Conservation (phyloP, 139 green algal species). For the Bryopsis sp. region DNA sequence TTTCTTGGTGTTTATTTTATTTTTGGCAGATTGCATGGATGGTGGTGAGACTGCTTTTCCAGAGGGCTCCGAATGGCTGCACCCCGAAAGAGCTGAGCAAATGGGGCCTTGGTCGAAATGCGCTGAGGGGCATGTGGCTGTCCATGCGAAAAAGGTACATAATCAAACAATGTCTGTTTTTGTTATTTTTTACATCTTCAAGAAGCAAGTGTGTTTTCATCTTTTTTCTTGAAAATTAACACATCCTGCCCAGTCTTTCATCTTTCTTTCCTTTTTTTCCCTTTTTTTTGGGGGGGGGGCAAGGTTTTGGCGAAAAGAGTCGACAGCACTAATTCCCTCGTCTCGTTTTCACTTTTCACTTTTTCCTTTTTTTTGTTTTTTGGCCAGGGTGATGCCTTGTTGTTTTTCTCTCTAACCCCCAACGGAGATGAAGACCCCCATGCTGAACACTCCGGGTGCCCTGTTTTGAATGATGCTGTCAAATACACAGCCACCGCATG, state of each 20-base stretch:
- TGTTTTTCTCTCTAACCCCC: constrained; percentile 29
- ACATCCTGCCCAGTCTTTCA: too few relatives aligned
- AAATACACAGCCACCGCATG: constrained; percentile 36
- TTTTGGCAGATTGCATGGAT: neutral
- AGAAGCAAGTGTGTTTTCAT: too few relatives aligned
- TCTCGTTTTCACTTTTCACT: too few relatives aligned
- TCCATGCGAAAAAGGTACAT: neutral
- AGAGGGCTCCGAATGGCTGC: neutral
- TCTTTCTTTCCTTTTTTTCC: too few relatives aligned
- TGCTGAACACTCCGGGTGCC: constrained; percentile 29
- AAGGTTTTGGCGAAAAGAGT: too few relatives aligned
- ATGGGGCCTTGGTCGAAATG: neutral
- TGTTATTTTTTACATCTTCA: neutral
- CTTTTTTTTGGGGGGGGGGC: too few relatives aligned
- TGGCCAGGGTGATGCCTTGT: constrained; percentile 25
- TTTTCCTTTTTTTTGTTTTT: too few relatives aligned
- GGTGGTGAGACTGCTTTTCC: neutral
- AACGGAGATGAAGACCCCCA: constrained; percentile 13
- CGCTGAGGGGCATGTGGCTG: neutral
- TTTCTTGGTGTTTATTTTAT: too few relatives aligned
- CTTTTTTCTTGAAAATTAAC: too few relatives aligned
- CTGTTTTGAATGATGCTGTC: constrained; percentile 22
- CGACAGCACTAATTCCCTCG: too few relatives aligned
- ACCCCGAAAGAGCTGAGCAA: neutral
- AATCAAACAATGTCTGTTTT: neutral